Conservation (phyloP, 2,329 filamentous ascomycete species). For the Colletotrichum falcatum region DNA sequence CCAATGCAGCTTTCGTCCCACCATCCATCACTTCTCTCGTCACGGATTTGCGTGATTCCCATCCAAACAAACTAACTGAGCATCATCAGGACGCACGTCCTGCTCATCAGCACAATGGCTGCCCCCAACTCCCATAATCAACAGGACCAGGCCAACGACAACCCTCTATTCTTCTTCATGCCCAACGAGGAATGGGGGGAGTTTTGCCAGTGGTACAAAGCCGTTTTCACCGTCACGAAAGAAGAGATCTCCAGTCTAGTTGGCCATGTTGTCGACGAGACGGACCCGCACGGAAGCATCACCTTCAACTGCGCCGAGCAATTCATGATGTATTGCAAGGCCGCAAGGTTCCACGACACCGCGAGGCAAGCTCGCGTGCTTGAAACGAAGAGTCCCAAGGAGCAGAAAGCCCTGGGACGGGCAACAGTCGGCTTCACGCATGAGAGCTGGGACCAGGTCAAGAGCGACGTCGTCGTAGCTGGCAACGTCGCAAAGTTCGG, state of each 20-base stretch:
- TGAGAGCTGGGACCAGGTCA: slow-evolving; percentile 48
- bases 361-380: slow-evolving; percentile 44
- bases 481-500: slow-evolving; percentile 52
- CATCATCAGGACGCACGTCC: neutral
- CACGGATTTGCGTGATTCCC: no score
- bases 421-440: slow-evolving; percentile 46
- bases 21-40: neutral
- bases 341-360: slow-evolving; percentile 49
- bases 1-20: neutral
- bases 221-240: slow-evolving; percentile 47
- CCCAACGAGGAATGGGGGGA: slow-evolving; percentile 48
- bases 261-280: slow-evolving; percentile 43
- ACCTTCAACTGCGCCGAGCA: slow-evolving; percentile 54
- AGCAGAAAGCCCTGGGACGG: slow-evolving; percentile 48
- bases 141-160: neutral
- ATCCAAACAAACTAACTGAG: neutral
- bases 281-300: slow-evolving; percentile 41
- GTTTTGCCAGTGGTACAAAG: slow-evolving; percentile 52
- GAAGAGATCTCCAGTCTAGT: slow-evolving; percentile 46
- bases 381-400: slow-evolving; percentile 45
- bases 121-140: neutral
- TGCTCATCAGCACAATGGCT: neutral
- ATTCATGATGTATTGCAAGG: slow-evolving; percentile 59
- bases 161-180: slow-evolving; percentile 48
- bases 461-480: slow-evolving; percentile 48